Conservation (phyloP, 805 yeast species). For the Cyberlindnera lachancei region DNA sequence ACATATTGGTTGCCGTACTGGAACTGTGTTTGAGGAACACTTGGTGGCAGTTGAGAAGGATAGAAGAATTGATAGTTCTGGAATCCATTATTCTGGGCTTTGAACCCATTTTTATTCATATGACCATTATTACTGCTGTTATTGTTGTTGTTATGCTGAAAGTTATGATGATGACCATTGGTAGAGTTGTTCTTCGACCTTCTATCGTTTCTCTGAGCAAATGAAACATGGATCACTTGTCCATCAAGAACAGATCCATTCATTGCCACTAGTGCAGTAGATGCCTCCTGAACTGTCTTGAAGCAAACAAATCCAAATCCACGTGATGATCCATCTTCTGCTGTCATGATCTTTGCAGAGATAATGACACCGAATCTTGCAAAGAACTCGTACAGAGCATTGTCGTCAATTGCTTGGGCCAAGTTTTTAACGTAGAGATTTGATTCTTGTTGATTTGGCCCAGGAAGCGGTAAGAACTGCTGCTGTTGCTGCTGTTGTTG, state of each 20-base stretch:
- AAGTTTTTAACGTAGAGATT: conserved; percentile 63
- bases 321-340: conserved; percentile 35
- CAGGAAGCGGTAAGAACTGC: conserved; percentile 30
- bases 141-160: conserved; percentile 31
- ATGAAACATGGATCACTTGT: conserved; percentile 52
- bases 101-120: neutral
- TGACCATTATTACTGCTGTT: conserved; percentile 1
- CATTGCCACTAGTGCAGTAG: conserved; percentile 57
- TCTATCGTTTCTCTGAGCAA: conserved; percentile 67
- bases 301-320: conserved; percentile 79
- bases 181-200: neutral
- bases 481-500: neutral
- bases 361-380: conserved; percentile 40
- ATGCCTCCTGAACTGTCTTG: conserved; percentile 52
- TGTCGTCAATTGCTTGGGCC: conserved; percentile 43
- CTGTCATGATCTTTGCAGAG: conserved; percentile 45
- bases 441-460: conserved; percentile 50
- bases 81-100: neutral
- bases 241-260: conserved; percentile 49
- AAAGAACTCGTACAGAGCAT: conserved; percentile 35
- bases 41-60: conserved; percentile 2
- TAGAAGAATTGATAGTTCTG: conserved; percentile 3
- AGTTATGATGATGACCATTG: no score
- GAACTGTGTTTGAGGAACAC: neutral
- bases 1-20: neutral